These are phyloP conservation scores for Sporisorium reilianum DNA, from an alignment of 1,284 basidiomycete genomes.

Conservation along the genomic window DNA sequence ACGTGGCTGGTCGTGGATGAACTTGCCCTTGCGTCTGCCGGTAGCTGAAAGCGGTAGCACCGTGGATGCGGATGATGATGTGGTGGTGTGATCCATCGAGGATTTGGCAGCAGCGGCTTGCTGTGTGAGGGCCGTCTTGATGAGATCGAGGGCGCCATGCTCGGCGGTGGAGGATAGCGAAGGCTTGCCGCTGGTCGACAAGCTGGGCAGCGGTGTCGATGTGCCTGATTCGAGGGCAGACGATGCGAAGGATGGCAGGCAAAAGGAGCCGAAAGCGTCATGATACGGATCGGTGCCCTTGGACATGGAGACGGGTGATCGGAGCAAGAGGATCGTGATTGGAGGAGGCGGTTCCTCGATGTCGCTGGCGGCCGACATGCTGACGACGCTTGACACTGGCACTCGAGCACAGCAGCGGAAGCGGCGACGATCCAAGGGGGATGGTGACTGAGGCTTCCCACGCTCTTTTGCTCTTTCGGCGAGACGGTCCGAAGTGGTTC, in stretches of 20 bases:
- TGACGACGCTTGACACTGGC: conserved; percentile 2
- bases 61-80: conserved; percentile 10
- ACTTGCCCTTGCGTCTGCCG: conserved; percentile 55
- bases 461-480: conserved; percentile 12
- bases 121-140: conserved; percentile 31
- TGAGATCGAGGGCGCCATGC: conserved; percentile 33
- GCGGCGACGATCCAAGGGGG: neutral
- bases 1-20: conserved; percentile 53
- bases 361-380: conserved; percentile 35
- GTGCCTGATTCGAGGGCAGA: conserved; percentile 65
- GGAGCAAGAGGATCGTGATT: conserved; percentile 58
- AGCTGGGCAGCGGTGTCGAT: conserved; percentile 58
- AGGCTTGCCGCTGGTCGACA: conserved; percentile 11
- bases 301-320: conserved; percentile 61
- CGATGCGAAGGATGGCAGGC: conserved; percentile 62
- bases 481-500: conserved; percentile 1
- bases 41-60: conserved; percentile 31
- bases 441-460: conserved; percentile 2
- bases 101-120: conserved; percentile 21
- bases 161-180: conserved; percentile 28
- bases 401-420: neutral
- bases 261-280: conserved; percentile 66
- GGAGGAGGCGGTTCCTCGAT: conserved; percentile 49
- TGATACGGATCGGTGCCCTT: conserved; percentile 68
- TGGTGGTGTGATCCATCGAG: conserved; percentile 13